These are phyloP conservation scores for Aaosphaeria pasadenensis DNA, from an alignment of 2,329 filamentous ascomycete genomes.

Conservation along the genomic window DNA sequence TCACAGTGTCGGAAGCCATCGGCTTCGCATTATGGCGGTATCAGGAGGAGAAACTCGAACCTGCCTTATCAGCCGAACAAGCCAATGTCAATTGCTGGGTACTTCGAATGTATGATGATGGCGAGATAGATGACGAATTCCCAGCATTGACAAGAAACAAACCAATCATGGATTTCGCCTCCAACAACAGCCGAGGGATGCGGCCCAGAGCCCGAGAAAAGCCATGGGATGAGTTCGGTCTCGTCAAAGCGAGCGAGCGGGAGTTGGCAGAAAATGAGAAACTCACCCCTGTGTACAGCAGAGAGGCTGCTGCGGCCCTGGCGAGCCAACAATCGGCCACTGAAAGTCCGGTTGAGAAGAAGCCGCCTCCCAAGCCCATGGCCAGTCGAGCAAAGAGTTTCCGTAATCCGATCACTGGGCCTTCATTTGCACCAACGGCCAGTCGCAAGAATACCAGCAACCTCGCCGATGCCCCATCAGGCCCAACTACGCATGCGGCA, in stretches of 20 bases:
- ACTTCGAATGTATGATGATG: conserved; percentile 78
- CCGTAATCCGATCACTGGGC: conserved; percentile 50
- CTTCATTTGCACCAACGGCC: conserved; percentile 47
- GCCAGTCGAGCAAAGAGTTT: conserved; percentile 42
- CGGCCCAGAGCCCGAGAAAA: conserved; percentile 68
- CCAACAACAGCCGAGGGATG: conserved; percentile 69
- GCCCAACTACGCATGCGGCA: conserved; percentile 42
- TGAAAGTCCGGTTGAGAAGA: conserved; percentile 19
- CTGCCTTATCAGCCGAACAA: conserved; percentile 62
- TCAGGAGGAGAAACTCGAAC: conserved; percentile 71
- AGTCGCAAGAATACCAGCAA: conserved; percentile 45
- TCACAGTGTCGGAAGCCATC: conserved; percentile 77
- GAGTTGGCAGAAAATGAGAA: conserved; percentile 68
- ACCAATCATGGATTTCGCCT: conserved; percentile 72
- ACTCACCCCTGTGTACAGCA: conserved; percentile 64
- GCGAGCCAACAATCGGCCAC: conserved; percentile 13
- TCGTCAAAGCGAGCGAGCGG: conserved; percentile 68
- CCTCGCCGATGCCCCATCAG: conserved; percentile 43
- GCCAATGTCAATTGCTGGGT: conserved; percentile 80
- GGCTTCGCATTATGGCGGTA: conserved; percentile 77
- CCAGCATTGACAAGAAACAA: conserved; percentile 73
- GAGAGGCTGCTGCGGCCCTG: conserved; percentile 44
- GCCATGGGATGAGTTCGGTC: conserved; percentile 77
- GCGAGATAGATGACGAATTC: conserved; percentile 82
- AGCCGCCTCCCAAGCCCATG: conserved; percentile 25